phyloP scores from a whole-genome alignment of 2,329 filamentous ascomycete genomes.

The Sporothrix phasma region DNA sequence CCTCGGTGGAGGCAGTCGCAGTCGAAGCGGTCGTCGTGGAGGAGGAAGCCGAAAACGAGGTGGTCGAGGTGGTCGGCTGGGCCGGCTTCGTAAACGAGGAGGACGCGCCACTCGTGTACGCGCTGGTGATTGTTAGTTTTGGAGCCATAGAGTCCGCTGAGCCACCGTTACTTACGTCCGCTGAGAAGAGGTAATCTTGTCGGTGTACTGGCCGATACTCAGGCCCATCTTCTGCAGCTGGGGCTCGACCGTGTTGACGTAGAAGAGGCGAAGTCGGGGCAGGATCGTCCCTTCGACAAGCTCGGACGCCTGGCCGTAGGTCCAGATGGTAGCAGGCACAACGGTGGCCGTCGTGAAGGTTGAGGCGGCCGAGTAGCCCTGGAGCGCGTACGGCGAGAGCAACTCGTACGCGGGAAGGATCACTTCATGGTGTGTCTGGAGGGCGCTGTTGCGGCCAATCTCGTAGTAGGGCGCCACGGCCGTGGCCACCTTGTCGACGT shows the following conservation, averaged over 20 bases:
- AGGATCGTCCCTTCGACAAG: slow-evolving; percentile 71
- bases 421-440: slow-evolving; percentile 61
- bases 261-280: slow-evolving; percentile 71
- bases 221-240: slow-evolving; percentile 89
- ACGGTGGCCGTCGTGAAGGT: slow-evolving; percentile 58
- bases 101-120: not conserved
- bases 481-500: slow-evolving; percentile 53
- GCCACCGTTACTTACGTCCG: slow-evolving; percentile 6
- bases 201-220: slow-evolving; percentile 67
- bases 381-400: slow-evolving; percentile 61
- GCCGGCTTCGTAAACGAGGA: slow-evolving; percentile 30
- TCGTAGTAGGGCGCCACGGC: slow-evolving; percentile 63
- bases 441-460: slow-evolving; percentile 49
- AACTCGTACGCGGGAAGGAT: slow-evolving; percentile 66
- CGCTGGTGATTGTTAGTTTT: not conserved
- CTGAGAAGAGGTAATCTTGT: slow-evolving; percentile 26
- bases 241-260: slow-evolving; percentile 87
- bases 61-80: slow-evolving; percentile 16
- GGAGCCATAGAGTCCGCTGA: not conserved
- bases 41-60: slow-evolving; percentile 18
- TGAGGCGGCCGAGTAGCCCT: slow-evolving; percentile 57
- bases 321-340: slow-evolving; percentile 61
- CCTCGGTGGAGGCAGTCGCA: slow-evolving; percentile 19
- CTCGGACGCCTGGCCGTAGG: slow-evolving; percentile 55
- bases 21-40: slow-evolving; percentile 23